Evolutionary conservation across 257 asterid species (phyloP), one percentile per base, ranked within the genome.

Genomic region (Fraxinus anomala): DNA sequence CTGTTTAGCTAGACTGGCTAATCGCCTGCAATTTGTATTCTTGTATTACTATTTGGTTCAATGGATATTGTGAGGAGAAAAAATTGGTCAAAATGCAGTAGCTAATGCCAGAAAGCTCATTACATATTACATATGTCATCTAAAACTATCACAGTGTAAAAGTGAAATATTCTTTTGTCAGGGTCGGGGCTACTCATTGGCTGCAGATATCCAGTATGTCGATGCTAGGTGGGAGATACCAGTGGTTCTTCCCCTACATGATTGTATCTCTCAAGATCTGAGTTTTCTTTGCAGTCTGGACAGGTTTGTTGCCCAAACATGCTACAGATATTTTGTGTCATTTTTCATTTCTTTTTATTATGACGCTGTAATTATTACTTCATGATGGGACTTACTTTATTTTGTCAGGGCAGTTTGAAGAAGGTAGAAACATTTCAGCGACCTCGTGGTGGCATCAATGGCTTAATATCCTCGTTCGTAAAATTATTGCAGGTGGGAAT

Each of bases 131-230:
- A 39, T 39, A 8, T 6, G 2, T 1, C 11, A 10, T 67, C 73
- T 78, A 21, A 79, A 72, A 68, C 37, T 51, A 23, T 75, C 12
- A 34, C 5, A 8, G 44, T 39, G 9, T 39, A 8, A 39, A 9
- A 39, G 9, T 16, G n/a, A 42, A 33, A 6, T 51, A 28, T 16
- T 56, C 21, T 54, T 82, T 82, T 73, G 66, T 67, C 92, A 94
- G 98, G 98, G 98, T 37, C 90, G 83, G 83, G 98, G 97, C 77
- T 94, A 89, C 86, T 92, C 97, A 28, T 83, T 94, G 79, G 94
- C 98, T 61, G 97, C 97, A 63, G 97, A 94, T 84, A 91, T 94
- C 82, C 98, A 92, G 74, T 94, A 86, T 83, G 92, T 89, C 81
- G 97, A 94, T 87, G 94, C 97, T 72, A 89, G 98, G 86, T 91